Evolutionary conservation across 345 rosid genomes (phyloP).

Genomic region (Eucalyptus marginata): DNA sequence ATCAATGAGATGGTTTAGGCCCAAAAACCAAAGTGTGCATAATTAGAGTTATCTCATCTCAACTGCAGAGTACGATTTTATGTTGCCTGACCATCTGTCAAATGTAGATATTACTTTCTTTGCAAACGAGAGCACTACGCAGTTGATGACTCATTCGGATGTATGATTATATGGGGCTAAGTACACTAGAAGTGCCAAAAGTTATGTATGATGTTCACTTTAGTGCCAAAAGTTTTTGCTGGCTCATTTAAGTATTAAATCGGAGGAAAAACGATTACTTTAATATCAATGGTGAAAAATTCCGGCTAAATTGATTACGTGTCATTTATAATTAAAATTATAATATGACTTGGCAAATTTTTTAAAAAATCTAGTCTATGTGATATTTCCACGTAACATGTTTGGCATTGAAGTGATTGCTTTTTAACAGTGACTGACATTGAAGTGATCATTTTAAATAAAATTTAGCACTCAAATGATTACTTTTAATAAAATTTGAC

Average conservation of each 20-base stretch:
- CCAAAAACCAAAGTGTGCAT: background rate
- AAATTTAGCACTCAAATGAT: too few relatives aligned
- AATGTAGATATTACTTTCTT: background rate
- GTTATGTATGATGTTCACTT: fast-evolving
- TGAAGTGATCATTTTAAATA: too few relatives aligned
- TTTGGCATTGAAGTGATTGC: fast-evolving
- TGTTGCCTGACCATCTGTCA: background rate
- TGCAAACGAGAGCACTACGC: background rate
- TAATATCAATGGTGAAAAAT: too few relatives aligned
- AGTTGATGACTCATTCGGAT: background rate
- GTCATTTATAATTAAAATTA: too few relatives aligned
- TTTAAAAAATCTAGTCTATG: too few relatives aligned
- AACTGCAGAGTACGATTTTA: background rate
- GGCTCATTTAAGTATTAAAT: too few relatives aligned
- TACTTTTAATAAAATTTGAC: too few relatives aligned
- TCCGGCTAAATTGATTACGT: too few relatives aligned
- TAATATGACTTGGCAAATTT: too few relatives aligned
- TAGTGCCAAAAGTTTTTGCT: fast-evolving
- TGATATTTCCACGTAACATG: too few relatives aligned
- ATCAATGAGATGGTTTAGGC: background rate
- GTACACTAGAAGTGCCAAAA: too few relatives aligned
- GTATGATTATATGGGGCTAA: background rate
- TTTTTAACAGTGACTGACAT: fast-evolving
- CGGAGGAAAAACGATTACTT: too few relatives aligned
- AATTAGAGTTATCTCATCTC: background rate